Evolutionary conservation across 257 asterid genomes (phyloP), one percentile per base, ranked within the genome.

Genomic region (Nicotiana tabacum): DNA sequence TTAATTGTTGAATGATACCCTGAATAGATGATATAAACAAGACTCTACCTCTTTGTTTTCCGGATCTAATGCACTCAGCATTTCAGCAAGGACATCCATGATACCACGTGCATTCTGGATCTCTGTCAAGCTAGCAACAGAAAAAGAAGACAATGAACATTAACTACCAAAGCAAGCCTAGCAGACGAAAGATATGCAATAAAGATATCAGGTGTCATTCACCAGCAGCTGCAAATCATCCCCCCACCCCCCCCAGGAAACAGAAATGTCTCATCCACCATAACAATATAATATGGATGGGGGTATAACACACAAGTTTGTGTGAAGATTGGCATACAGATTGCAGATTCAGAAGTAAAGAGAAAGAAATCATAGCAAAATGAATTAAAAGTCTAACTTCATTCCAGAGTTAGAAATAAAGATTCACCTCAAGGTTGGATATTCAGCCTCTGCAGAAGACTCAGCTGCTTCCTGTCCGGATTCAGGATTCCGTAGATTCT

Each of bases 41-140:
- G 46, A 81, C 13, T 32, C 46, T 91, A 96, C 99, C 98, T 93
- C 98, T 90, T 94, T 93, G 88, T 96, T 96, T 80, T 80, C 86
- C 37, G 99, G 98, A 90, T 96, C 98, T 56, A 96, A 83, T 69
- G 98, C 99, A 92, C 76, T 94, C 85, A 96, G 89, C 99, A 96
- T 96, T 92, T 96, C 99, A 35, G 97, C 84, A 85, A 96, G 98
- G 84, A 96, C 98, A 88, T 96, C 98, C 98, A 96, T 91, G 88
- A 96, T 91, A 69, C 98, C 99, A 30, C 95, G 98, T 51, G 98
- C 99, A 91, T 93, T 96, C 85, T 96, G 98, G 87, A 96, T 94
- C 88, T 96, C 99, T 51, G 97, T 76, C 95, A 89, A 86, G 89
- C 99, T 96, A 91, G 86, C 51, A 79, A 88, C 81, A 72, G 39